phyloP scores from a whole-genome alignment of 148 eudicot species.

The Amaranthus palmeri region DNA sequence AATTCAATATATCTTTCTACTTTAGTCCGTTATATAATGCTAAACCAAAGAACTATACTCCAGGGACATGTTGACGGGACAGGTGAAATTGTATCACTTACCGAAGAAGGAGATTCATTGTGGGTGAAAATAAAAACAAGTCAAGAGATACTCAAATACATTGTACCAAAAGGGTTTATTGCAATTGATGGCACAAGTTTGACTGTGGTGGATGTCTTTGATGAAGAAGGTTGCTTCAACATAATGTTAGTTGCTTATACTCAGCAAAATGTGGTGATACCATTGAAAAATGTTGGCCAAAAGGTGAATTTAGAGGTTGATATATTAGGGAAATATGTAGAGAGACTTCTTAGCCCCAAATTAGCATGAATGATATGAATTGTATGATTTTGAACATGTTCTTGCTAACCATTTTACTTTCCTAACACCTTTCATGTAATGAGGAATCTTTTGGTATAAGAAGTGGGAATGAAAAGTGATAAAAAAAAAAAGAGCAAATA shows the following conservation, averaged over 20 bases:
- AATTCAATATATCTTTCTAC: too few relatives aligned
- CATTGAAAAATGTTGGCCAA: slow-evolving; percentile 75
- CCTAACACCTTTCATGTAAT: too few relatives aligned
- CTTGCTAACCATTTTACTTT: too few relatives aligned
- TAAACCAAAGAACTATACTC: background rate
- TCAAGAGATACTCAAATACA: slow-evolving; percentile 65
- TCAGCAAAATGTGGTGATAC: slow-evolving; percentile 83
- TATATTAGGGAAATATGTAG: slow-evolving; percentile 91
- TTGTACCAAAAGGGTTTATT: slow-evolving; percentile 87
- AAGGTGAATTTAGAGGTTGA: slow-evolving; percentile 98
- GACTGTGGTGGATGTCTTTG: slow-evolving; percentile 91
- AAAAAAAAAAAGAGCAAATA: too few relatives aligned
- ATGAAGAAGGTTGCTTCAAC: slow-evolving; percentile 68
- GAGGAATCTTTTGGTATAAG: too few relatives aligned
- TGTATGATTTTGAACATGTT: too few relatives aligned
- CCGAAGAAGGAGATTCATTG: slow-evolving; percentile 68
- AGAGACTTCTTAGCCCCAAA: slow-evolving; percentile 66
- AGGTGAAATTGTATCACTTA: slow-evolving; percentile 55
- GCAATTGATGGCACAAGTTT: slow-evolving; percentile 95
- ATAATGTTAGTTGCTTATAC: slow-evolving; percentile 91
- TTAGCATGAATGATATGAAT: slow-evolving; percentile 8
- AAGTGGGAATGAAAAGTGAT: too few relatives aligned
- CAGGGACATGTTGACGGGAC: slow-evolving; percentile 95
- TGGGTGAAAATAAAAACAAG: slow-evolving; percentile 83
- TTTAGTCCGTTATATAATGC: too few relatives aligned